Evolutionary conservation across 73 alveolate species (phyloP).

Genomic region (Paraurostyla sp.): DNA sequence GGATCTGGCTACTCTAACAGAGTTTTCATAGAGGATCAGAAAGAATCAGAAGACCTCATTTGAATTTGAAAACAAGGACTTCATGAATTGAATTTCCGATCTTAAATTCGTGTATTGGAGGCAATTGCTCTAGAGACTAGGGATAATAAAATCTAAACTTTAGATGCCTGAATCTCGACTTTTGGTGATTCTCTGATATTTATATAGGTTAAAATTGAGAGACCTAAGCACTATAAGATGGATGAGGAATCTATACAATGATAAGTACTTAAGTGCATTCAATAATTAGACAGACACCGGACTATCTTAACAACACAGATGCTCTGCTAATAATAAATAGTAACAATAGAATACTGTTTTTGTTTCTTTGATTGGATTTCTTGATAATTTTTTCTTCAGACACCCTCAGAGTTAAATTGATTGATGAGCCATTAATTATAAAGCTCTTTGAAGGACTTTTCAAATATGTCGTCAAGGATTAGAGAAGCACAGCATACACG

Average conservation of each 20-base stretch:
- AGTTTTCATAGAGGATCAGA: not conserved
- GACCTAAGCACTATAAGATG: no score
- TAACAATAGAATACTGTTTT: not conserved
- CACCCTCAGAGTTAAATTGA: not conserved
- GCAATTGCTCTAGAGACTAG: no score
- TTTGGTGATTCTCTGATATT: no score
- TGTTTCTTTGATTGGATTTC: constrained; percentile 14
- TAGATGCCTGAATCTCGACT: no score
- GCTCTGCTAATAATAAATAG: not conserved
- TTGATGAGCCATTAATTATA: not conserved
- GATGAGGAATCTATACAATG: no score
- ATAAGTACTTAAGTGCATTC: no score
- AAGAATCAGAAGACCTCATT: not conserved
- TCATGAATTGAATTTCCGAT: not conserved
- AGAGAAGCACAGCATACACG: not conserved
- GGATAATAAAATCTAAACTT: no score
- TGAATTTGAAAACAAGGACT: not conserved
- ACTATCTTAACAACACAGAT: not conserved
- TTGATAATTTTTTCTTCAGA: not conserved
- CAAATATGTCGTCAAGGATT: not conserved
- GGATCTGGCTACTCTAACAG: not conserved
- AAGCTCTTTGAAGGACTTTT: not conserved
- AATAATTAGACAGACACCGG: not conserved
- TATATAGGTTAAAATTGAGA: no score
- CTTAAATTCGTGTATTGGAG: not conserved